phyloP scores from a whole-genome alignment of 805 yeast species.

The Zygotorulaspora florentina region DNA sequence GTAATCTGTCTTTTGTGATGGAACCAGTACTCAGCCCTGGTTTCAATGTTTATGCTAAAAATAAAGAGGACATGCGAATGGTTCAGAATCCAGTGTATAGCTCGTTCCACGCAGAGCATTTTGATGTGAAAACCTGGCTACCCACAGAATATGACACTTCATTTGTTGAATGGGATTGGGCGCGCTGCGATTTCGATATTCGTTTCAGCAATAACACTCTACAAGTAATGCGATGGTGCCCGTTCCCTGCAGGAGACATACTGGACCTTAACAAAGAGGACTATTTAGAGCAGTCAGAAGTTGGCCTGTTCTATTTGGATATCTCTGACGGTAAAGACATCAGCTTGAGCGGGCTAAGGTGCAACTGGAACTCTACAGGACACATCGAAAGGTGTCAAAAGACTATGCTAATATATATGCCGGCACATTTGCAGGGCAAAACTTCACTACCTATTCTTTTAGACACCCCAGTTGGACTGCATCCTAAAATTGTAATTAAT shows the following conservation, averaged over 20 bases:
- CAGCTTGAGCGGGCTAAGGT: slow-evolving; percentile 28
- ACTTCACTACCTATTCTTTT: slow-evolving; percentile 4
- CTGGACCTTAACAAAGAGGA: slow-evolving; percentile 6
- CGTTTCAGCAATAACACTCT: slow-evolving; percentile 1
- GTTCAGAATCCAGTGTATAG: slow-evolving; percentile 13
- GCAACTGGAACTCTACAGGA: slow-evolving; percentile 23
- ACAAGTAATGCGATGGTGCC: slow-evolving; percentile 23
- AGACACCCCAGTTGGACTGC: slow-evolving; percentile 37
- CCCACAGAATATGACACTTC: slow-evolving; percentile 1
- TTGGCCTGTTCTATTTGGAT: slow-evolving; percentile 30
- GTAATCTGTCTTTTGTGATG: neutral
- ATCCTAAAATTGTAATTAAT: slow-evolving; percentile 33
- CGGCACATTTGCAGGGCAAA: slow-evolving; percentile 10
- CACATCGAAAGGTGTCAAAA: slow-evolving; percentile 27
- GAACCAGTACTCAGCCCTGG: slow-evolving; percentile 19
- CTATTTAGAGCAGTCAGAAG: slow-evolving; percentile 19
- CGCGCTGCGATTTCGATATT: slow-evolving; percentile 10
- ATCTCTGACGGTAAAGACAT: slow-evolving; percentile 20
- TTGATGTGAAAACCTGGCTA: neutral
- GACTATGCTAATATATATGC: slow-evolving; percentile 25
- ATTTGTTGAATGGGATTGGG: slow-evolving; percentile 3
- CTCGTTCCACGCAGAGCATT: slow-evolving; percentile 13
- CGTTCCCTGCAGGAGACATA: slow-evolving; percentile 5
- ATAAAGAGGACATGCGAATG: neutral
- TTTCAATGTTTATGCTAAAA: slow-evolving; percentile 17